Evolutionary conservation across 176 grass and related monocot species (phyloP).

Genomic region (Alopecurus myosuroides): DNA sequence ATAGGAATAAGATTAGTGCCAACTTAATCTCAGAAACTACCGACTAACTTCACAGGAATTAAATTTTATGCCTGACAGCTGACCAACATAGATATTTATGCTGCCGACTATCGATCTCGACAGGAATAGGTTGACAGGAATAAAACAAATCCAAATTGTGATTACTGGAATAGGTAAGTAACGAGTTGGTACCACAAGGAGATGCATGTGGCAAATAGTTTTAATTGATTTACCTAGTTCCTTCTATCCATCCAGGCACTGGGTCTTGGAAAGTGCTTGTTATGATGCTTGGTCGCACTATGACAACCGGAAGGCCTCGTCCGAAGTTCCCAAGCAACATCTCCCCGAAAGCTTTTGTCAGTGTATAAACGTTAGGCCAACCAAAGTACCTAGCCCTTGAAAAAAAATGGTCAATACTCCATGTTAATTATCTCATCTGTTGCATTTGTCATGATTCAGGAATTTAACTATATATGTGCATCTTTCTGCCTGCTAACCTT

Average conservation of each 20-base stretch:
- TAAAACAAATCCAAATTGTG: too few species aligned
- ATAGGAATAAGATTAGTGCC: too few species aligned
- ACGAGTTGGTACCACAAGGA: background rate
- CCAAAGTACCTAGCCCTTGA: conserved; percentile 43
- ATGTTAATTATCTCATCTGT: background rate
- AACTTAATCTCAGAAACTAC: too few species aligned
- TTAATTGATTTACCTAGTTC: conserved; percentile 16
- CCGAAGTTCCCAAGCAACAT: conserved; percentile 46
- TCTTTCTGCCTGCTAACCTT: background rate
- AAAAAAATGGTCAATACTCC: background rate
- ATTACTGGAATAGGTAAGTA: too few species aligned
- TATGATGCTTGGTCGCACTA: conserved; percentile 49
- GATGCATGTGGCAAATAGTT: background rate
- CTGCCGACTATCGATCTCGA: too few species aligned
- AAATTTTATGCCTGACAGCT: too few species aligned
- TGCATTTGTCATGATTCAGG: background rate
- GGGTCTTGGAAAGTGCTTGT: conserved; percentile 40
- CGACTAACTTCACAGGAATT: too few species aligned
- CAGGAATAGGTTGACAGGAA: too few species aligned
- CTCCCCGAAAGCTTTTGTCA: conserved; percentile 57
- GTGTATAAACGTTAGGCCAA: conserved; percentile 60
- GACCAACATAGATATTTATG: too few species aligned
- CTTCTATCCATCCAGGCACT: conserved; percentile 59
- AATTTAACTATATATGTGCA: background rate
- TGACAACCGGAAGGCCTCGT: conserved; percentile 38